These are phyloP conservation scores for Corymbia calophylla DNA, from an alignment of 441 rosid genomes.

Conservation along the genomic window DNA sequence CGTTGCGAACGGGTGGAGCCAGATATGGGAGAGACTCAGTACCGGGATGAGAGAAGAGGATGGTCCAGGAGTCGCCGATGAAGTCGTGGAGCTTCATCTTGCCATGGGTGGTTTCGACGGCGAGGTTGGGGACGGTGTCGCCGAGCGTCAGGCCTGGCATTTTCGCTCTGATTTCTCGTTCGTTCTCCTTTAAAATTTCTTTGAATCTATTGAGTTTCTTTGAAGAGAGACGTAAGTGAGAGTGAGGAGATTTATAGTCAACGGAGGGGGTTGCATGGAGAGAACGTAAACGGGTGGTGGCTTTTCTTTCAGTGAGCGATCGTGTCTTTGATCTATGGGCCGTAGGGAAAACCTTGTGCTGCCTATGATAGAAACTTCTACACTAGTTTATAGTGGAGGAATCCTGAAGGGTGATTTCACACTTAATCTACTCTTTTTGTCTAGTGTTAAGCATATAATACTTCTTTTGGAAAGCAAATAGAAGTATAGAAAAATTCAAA, in stretches of 20 bases:
- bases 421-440: too few relatives aligned
- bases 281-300: slow-evolving; percentile 23
- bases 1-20: not conserved
- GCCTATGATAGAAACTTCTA: too few relatives aligned
- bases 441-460: too few relatives aligned
- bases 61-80: slow-evolving; percentile 49
- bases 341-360: too few relatives aligned
- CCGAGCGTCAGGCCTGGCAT: slow-evolving; percentile 79
- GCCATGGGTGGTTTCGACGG: slow-evolving; percentile 63
- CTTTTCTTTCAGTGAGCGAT: not conserved
- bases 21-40: too few relatives aligned
- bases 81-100: slow-evolving; percentile 63
- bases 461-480: too few relatives aligned
- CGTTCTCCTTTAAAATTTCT: not conserved
- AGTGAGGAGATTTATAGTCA: not conserved
- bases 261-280: slow-evolving; percentile 21
- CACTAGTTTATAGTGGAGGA: too few relatives aligned
- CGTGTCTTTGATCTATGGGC: too few relatives aligned
- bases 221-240: not conserved
- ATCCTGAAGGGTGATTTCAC: too few relatives aligned
- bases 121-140: slow-evolving; percentile 55
- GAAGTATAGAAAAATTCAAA: too few relatives aligned
- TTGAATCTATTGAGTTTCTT: not conserved
- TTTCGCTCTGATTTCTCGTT: too few relatives aligned
- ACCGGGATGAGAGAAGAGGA: slow-evolving; percentile 85